These are phyloP conservation scores for Bigelowiella natans DNA, from an alignment of 78 protist genomes.

Conservation along the genomic window DNA sequence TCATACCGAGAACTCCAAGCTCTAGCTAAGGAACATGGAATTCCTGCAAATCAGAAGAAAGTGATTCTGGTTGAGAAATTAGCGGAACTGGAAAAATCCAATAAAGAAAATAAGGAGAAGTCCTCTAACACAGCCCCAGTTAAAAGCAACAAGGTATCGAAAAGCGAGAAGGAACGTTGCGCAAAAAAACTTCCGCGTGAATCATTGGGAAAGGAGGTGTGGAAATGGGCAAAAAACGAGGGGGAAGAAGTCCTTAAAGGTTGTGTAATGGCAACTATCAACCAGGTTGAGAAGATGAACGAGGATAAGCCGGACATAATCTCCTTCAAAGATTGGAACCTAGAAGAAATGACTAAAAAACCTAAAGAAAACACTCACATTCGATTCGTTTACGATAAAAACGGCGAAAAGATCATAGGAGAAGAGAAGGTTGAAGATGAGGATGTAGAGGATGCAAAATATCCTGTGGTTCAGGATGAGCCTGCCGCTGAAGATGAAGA, in stretches of 20 bases:
- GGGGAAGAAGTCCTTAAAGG: neutral
- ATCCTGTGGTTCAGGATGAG: neutral
- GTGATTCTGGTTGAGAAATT: neutral
- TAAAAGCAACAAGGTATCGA: neutral
- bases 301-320: too few relatives aligned
- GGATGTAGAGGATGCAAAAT: neutral
- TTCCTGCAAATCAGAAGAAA: neutral
- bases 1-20: neutral
- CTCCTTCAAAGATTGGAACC: neutral
- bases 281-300: neutral
- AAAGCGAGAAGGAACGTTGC: neutral
- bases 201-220: neutral
- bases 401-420: neutral
- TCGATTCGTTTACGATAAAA: neutral
- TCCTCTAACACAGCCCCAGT: neutral
- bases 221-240: neutral
- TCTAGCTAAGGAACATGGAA: neutral
- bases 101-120: neutral
- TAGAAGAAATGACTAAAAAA: neutral
- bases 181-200: too few relatives aligned
- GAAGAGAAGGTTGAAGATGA: neutral
- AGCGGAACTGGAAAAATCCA: neutral
- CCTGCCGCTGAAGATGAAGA: neutral
- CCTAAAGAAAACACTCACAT: neutral
- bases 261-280: neutral